Evolutionary conservation across 768 basidiomycete genomes (phyloP), one percentile per base, ranked within the genome.

Genomic region (Lyophyllum semitale): DNA sequence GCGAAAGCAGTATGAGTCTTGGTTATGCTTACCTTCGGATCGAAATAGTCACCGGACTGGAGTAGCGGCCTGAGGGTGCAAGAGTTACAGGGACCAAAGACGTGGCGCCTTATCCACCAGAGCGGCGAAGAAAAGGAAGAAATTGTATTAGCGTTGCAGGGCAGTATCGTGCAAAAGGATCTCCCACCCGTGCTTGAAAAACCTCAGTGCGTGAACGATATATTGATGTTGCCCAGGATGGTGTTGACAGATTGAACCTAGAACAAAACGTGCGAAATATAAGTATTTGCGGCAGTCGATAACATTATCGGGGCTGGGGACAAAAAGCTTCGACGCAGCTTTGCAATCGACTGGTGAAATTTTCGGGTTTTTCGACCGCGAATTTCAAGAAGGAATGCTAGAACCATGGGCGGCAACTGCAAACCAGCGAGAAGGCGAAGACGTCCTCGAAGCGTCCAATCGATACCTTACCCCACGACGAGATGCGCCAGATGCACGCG

Each of bases 381-480:
- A 45, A 26, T 57, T 57, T 32, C 12, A 20, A 3, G 55, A 52
- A 12, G 54, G 54, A 7, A 11, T 50, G 30, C 26, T 56, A 12
- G 38, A 56, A n/a, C 17, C 32, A 17, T 56, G 54, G 54, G 27
- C 20, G 8, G 8, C 47, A 8, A 23, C 35, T 8, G 22, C 2
- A 7, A 17, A 22, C 15, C 30, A 17, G 5, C 5, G 35, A 2
- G 20, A 15, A 12, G 22, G 22, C 3, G 26, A 51, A 4, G 33
- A 8, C 13, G 13, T 25, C 2, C 18, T 58, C 8, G 52, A 56
- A 7, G 32, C 47, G 2, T 50, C 58, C 0, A 62, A 60, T 23
- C 33, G 52, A n/a, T 55, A 59, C 32, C 35, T 59, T 12, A 55
- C 50, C 26, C 43, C 59, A 3, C 11, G 17, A 15, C 37, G 42